These are phyloP conservation scores for Puya raimondii DNA, from an alignment of 176 grass and related monocot species.

Conservation along the genomic window DNA sequence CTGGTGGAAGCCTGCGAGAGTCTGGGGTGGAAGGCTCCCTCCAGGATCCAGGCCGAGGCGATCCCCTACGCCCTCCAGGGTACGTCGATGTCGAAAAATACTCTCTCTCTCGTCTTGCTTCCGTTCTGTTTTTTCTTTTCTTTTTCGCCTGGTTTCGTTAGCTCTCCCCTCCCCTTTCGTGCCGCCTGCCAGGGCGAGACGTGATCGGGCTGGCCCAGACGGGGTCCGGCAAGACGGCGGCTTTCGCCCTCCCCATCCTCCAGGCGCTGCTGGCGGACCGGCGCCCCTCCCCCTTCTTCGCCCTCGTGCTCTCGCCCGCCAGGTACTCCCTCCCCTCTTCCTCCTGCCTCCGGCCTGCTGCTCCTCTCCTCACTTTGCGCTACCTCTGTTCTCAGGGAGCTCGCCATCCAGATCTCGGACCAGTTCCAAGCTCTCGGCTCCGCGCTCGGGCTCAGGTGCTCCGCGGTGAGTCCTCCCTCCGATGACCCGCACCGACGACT, in stretches of 20 bases:
- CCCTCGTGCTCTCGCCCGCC: conserved; percentile 29
- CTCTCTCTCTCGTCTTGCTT: too few relatives aligned
- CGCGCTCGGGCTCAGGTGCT: conserved; percentile 46
- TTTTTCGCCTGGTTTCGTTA: too few relatives aligned
- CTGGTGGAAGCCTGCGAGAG: conserved; percentile 24
- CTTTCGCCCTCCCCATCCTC: conserved; percentile 73
- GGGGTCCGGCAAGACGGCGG: conserved; percentile 80
- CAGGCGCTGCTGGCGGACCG: conserved; percentile 7
- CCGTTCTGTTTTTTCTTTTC: too few relatives aligned
- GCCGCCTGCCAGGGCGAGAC: conserved; percentile 48
- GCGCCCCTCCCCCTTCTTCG: too few relatives aligned
- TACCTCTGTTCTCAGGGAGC: conserved; percentile 45
- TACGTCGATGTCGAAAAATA: neutral
- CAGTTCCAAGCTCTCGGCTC: conserved; percentile 84
- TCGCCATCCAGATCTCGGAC: conserved; percentile 86
- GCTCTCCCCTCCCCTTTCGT: conserved; percentile 6
- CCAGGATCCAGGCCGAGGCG: conserved; percentile 20
- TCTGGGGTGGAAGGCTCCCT: conserved; percentile 26
- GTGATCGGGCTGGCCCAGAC: conserved; percentile 78
- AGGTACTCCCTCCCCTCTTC: conserved; percentile 25
- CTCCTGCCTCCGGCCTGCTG: neutral
- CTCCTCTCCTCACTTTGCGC: neutral
- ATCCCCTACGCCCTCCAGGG: conserved; percentile 29
- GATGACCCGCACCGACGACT: too few relatives aligned
- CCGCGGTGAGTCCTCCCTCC: conserved; percentile 49